These are phyloP conservation scores for Huiozyma naganishii DNA, from an alignment of 805 yeast genomes.

Conservation along the genomic window DNA sequence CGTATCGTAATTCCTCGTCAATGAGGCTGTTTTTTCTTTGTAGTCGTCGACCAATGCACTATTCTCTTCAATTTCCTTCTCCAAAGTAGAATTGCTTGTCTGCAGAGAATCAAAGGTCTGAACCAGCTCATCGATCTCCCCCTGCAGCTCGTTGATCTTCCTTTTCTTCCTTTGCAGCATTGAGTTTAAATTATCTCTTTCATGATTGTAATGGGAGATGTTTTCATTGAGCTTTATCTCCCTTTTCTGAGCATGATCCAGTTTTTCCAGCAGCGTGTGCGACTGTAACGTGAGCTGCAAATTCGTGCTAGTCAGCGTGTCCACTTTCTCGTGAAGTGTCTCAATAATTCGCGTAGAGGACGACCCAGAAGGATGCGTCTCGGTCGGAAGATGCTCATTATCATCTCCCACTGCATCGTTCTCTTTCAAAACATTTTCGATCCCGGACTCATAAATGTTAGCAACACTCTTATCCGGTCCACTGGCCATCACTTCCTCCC, in stretches of 20 bases:
- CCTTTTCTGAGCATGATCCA: slow-evolving; percentile 34
- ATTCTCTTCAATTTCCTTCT: background rate
- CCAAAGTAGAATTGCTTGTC: background rate
- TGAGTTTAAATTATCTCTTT: slow-evolving; percentile 40
- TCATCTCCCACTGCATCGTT: too few relatives aligned
- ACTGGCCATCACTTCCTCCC: too few relatives aligned
- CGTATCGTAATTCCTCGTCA: background rate
- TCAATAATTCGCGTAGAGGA: slow-evolving; percentile 30
- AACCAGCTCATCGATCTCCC: slow-evolving; percentile 5
- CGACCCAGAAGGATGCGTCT: background rate
- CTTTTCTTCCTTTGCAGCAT: slow-evolving; percentile 45
- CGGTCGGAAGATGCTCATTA: too few relatives aligned
- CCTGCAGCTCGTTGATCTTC: slow-evolving; percentile 48
- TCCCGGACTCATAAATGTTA: too few relatives aligned
- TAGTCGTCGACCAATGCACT: background rate
- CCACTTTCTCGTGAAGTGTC: slow-evolving; percentile 38
- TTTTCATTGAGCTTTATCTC: slow-evolving; percentile 41
- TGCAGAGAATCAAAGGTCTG: slow-evolving; percentile 1
- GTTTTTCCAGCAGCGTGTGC: slow-evolving; percentile 42
- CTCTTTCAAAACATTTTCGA: too few relatives aligned
- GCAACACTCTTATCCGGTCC: too few relatives aligned
- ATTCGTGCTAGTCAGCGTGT: slow-evolving; percentile 36
- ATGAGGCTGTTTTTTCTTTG: background rate
- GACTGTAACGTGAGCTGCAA: slow-evolving; percentile 30
- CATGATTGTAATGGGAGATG: slow-evolving; percentile 61